A percentile compares a stretch with the other conserved stretches of the same genome.
Evolutionary conservation across 345 rosid genomes (phyloP).

Genomic region (Ceriops tagal): DNA sequence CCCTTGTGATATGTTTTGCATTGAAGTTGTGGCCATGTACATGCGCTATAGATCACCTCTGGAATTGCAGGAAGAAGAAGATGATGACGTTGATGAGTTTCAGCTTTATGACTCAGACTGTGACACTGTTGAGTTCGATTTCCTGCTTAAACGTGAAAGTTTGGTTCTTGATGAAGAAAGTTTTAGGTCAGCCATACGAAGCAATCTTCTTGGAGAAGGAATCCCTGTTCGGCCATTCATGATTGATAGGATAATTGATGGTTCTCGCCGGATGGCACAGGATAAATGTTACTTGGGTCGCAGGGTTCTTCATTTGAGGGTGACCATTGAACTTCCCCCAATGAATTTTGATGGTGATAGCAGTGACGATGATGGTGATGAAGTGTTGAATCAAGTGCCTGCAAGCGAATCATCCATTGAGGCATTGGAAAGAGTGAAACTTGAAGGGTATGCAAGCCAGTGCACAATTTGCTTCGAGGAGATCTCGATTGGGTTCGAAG

Average conservation of each 20-base stretch:
- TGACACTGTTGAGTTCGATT: not conserved
- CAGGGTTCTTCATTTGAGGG: slow-evolving; percentile 1
- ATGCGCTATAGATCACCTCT: not conserved
- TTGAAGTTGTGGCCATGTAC: not conserved
- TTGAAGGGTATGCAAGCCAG: not conserved
- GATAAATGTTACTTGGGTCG: not conserved
- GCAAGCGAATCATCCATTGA: too few species aligned
- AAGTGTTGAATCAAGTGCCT: too few species aligned
- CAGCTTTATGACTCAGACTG: too few species aligned
- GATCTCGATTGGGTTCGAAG: not conserved
- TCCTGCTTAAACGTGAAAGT: not conserved
- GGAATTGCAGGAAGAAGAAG: too few species aligned
- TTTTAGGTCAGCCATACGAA: not conserved
- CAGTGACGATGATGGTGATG: too few species aligned
- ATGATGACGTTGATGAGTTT: too few species aligned
- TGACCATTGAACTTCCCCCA: not conserved
- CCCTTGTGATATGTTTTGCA: not conserved
- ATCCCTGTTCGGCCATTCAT: not conserved
- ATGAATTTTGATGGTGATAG: too few species aligned
- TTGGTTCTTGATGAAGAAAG: not conserved
- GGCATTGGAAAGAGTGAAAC: slow-evolving; percentile 1
- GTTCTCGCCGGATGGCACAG: not conserved
- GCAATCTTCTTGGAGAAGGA: slow-evolving; percentile 2
- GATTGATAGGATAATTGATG: not conserved
- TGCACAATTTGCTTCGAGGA: slow-evolving; percentile 13